Evolutionary conservation across 164 flowering plant genomes (phyloP), one percentile per base, ranked within the genome.

Genomic region (Nymphaea colorata): DNA sequence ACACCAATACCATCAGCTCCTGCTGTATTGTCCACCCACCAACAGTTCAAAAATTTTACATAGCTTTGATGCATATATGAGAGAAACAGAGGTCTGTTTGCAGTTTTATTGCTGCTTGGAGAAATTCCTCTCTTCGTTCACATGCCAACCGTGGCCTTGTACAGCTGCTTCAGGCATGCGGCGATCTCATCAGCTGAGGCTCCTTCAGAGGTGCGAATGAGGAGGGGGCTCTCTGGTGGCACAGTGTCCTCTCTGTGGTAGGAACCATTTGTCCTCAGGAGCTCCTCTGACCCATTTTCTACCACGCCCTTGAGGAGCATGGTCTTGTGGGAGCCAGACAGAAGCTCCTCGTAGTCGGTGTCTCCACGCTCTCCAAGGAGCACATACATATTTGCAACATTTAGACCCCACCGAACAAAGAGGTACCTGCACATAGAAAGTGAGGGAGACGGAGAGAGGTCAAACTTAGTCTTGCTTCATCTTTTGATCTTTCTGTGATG

Each of bases 321-420:
- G 0, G 94, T 90, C 77, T 87, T 94, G 69, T 94, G 99, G 16
- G 94, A 74, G 7, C 98, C 99, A 0, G 92, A 78, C 64, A 86
- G 84, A 70, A 92, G 71, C 69, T 90, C 99, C 67, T 94, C 99
- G 65, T 88, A 78, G 68, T 94, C 99, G 0, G 98, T 88, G 68
- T 94, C 99, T 3, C 98, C 98, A 0, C 80, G 79, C 67, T 92
- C 99, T 2, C 99, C 98, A 15, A 88, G 82, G 64, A 94, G 63
- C 43, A 94, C 95, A 57, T 64, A 87, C 96, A 94, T 88, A 78
- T 90, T 92, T 36, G 96, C 83, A 2, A 92, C 88, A 25, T 90
- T 88, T 73, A 92, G 44, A 68, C 92, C 84, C 99, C 99, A 94
- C 5, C 99, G 91, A 8, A 92, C 98, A 60, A 90, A 92, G 4